These are phyloP conservation scores for Monosiga brevicollis DNA, from an alignment of 78 protist species.

Conservation along the genomic window DNA sequence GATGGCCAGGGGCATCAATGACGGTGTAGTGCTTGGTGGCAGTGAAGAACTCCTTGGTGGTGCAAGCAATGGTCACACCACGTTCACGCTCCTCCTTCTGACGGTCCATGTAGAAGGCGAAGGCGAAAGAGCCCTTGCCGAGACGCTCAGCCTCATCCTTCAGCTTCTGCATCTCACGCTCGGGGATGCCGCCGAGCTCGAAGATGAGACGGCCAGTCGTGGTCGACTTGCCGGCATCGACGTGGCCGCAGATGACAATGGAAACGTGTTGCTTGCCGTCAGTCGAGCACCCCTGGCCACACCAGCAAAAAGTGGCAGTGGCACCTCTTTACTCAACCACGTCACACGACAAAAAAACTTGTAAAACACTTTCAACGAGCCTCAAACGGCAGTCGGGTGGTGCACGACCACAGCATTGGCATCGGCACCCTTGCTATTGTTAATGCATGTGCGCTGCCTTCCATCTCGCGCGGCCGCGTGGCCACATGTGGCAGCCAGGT, in stretches of 20 bases:
- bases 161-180: conserved; percentile 66
- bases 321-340: too few species aligned
- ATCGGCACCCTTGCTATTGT: too few species aligned
- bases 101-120: conserved; percentile 62
- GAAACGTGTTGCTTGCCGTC: neutral
- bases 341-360: too few species aligned
- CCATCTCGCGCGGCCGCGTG: too few species aligned
- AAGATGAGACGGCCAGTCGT: conserved; percentile 94
- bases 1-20: conserved; percentile 99
- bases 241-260: conserved; percentile 83
- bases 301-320: too few species aligned
- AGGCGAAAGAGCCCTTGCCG: conserved; percentile 96
- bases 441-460: too few species aligned
- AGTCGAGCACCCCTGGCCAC: too few species aligned
- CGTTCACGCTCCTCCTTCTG: conserved; percentile 43
- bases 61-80: conserved; percentile 90
- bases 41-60: conserved; percentile 97
- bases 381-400: too few species aligned
- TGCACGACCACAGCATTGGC: too few species aligned
- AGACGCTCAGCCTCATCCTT: conserved; percentile 91
- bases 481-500: too few species aligned
- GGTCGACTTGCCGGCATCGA: conserved; percentile 91
- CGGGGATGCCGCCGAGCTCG: conserved; percentile 94
- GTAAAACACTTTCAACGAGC: too few species aligned
- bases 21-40: conserved; percentile 93